Percentiles rank a stretch among this genome's conserved stretches.
phyloP scores from a whole-genome alignment of 2,329 filamentous ascomycete species.

The Dactylella cylindrospora region DNA sequence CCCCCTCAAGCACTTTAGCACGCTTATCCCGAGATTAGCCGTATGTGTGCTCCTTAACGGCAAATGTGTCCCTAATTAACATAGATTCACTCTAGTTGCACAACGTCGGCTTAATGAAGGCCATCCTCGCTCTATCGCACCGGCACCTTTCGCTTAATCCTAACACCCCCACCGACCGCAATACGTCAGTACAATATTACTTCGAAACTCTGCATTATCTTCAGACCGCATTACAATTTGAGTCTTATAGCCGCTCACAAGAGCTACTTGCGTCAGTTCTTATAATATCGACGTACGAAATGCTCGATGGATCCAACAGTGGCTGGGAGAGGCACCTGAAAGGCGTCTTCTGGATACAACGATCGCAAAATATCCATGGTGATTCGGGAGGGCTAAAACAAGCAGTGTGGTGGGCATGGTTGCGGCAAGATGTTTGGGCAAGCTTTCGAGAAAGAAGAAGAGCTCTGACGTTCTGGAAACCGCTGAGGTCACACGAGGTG shows the following conservation, averaged over 20 bases:
- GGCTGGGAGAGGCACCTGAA: slow-evolving; percentile 66
- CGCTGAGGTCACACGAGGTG: slow-evolving; percentile 56
- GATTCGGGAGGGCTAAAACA: slow-evolving; percentile 61
- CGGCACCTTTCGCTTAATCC: slow-evolving; percentile 56
- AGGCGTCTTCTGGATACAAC: slow-evolving; percentile 67
- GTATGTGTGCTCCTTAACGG: slow-evolving; percentile 47
- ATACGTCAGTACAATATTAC: slow-evolving; percentile 60
- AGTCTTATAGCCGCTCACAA: slow-evolving; percentile 60
- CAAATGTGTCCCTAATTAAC: slow-evolving; percentile 56
- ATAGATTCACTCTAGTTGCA: slow-evolving; percentile 55
- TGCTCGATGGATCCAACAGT: slow-evolving; percentile 62
- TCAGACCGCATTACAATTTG: slow-evolving; percentile 62
- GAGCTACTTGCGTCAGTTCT: slow-evolving; percentile 64
- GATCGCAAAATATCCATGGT: slow-evolving; percentile 64
- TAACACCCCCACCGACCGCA: slow-evolving; percentile 50
- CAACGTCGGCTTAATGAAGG: slow-evolving; percentile 62
- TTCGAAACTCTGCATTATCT: slow-evolving; percentile 65
- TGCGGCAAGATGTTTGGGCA: slow-evolving; percentile 67
- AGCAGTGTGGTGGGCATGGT: slow-evolving; percentile 67
- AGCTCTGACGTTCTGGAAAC: slow-evolving; percentile 63
- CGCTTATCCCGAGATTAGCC: slow-evolving; percentile 51
- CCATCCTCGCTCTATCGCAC: slow-evolving; percentile 61
- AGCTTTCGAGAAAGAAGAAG: slow-evolving; percentile 62
- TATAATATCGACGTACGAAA: slow-evolving; percentile 66
- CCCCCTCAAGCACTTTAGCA: slow-evolving; percentile 50